Evolutionary conservation across 176 grass and related monocot genomes (phyloP), one percentile per base, ranked within the genome.

Genomic region (Elymus sibiricus): DNA sequence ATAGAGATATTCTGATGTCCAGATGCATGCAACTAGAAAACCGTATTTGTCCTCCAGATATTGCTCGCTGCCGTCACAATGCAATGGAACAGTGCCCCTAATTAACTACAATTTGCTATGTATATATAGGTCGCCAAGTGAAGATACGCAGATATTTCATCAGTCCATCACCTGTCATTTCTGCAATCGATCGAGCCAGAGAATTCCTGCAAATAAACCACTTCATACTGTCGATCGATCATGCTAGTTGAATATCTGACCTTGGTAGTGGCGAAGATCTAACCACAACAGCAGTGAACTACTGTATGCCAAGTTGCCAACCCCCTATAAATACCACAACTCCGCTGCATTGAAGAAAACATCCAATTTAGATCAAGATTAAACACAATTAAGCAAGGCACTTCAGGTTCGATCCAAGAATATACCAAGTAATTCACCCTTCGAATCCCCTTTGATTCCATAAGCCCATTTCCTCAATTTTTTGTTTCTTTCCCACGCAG

Each of bases 261-360:
- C 22, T 72, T 73, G 2, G 14, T 7, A 73, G 70, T 73, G 70
- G 22, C n/a, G 12, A 44, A 12, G 5, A 44, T 73, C 70, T 25
- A 25, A 5, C 15, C 12, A 43, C 22, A 7, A 24, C 3, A 72
- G 24, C 38, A 24, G 69, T 14, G 25, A 25, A 72, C 37, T n/a
- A 72, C 11, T 72, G 69, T n/a, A 38, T 42, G 12, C 13, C 12
- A 47, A 47, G 44, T 47, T 47, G 12, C 44, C 44, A 47, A 74
- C 51, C 17, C 0, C 11, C 64, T 88, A 88, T 88, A 88, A 84
- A 88, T 88, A 79, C 11, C 59, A 55, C 46, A 31, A 22, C 16
- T 6, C 8, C 70, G 5, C 34, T 44, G 2, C 3, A 77, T n/a
- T 55, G 4, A 71, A 40, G 63, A 40, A 88, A n/a, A 40, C 13